These are phyloP conservation scores for Monilinia polystroma DNA, from an alignment of 2,329 filamentous ascomycete genomes.

Conservation along the genomic window DNA sequence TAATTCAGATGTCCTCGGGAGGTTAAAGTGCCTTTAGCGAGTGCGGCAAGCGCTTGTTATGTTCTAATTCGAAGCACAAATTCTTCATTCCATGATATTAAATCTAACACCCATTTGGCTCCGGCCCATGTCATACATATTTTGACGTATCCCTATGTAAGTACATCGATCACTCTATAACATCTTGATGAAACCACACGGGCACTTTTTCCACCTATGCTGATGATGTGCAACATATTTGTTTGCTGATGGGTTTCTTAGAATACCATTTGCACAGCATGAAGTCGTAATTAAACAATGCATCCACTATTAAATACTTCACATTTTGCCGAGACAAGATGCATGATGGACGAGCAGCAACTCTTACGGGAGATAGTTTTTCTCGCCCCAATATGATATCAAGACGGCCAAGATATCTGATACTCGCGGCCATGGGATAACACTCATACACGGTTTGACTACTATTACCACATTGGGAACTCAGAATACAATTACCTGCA, in stretches of 20 bases:
- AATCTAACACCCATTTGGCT: neutral
- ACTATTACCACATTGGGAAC: neutral
- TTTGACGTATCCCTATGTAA: neutral
- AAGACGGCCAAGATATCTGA: neutral
- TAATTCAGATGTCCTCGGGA: neutral
- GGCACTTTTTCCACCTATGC: neutral
- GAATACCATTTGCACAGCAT: no score
- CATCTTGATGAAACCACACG: no score
- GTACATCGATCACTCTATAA: no score
- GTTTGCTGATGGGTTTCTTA: no score
- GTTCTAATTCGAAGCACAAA: neutral
- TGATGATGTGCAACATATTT: neutral
- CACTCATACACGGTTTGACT: neutral
- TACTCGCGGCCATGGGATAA: neutral
- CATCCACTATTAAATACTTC: neutral
- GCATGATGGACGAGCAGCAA: neutral
- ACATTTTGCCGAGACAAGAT: neutral
- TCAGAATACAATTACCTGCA: neutral
- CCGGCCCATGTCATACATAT: neutral
- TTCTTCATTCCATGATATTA: neutral
- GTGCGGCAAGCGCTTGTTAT: neutral
- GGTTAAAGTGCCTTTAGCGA: neutral
- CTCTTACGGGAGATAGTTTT: neutral
- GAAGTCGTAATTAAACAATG: neutral
- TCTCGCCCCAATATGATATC: neutral